Base-by-base conservation (phyloP, 768 basidiomycete genomes). In the Suillus subalutaceus region DNA sequence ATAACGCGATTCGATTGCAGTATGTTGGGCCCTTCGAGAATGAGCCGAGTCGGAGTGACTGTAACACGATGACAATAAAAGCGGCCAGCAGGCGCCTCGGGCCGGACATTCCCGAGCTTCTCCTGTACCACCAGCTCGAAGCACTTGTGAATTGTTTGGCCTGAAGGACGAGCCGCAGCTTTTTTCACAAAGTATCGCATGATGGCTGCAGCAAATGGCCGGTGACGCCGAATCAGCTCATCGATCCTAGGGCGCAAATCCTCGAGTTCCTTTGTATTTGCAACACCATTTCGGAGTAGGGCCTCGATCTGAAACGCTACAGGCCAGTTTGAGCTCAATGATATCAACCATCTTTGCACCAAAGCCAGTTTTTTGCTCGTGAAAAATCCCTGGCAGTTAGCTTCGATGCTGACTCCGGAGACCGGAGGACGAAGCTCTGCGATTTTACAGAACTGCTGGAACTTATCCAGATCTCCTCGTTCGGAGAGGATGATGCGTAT, bases 1-100 rank as follows among this genome's bases (percentile, higher is more conserved):
- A 96, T 89, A 62, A 94, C 86, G 1, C 91, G 85, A 67, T 96
- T 96, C 16, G 92, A 91, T 70, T 94, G 90, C 32, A 86, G 85
- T 0, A 87, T 73, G 65, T 87, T 90, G 1, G 93, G 93, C 0
- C 93, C 93, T 78, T 93, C 92, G 9, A 94, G 76, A 13, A 92
- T 77, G 64, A 90, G 78, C 26, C 90, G 84, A 10, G 90, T 91
- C 0, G 93, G 93, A 0, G 91, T 91, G 46, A 93, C 84, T 0
- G 89, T 91, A 56, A 91, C 86, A 68, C 92, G 91, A 57, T 87
- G 87, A 69, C 90, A 93, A n/a, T 81, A 80, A 70, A 92, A 89
- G 23, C 80, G 78, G 6, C 84, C 80, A 13, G 72, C 59, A 18
- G 79, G 72, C 63, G 79, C 64, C 60, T 60, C 16, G 8, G 63